Evolutionary conservation across 148 eudicot genomes (phyloP), one percentile per base, ranked within the genome.

Genomic region (Cornus suecica): DNA sequence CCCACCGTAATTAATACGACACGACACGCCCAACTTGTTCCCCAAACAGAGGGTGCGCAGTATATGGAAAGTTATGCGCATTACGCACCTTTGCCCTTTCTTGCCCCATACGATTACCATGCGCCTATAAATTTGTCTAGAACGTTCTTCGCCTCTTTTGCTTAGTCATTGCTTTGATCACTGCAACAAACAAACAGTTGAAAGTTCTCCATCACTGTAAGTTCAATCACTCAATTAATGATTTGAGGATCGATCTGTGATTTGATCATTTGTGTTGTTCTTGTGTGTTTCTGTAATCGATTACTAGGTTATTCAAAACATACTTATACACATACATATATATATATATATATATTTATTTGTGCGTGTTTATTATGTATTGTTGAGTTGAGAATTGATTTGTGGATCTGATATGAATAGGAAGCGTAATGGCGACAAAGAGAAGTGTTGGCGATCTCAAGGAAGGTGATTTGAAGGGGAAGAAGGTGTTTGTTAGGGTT

Each of bases 401-500:
- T n/a, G n/a, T n/a, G n/a, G n/a, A n/a, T n/a, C n/a, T n/a, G n/a
- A n/a, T n/a, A n/a, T n/a, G n/a, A n/a, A 9, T 14, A 41, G 76
- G 64, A 56, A n/a, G 30, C 65, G 76, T 2, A 76, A 88, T 88
- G 91, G 91, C 89, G 83, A 85, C 90, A 7, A 93, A 91, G 87
- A 91, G 79, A 82, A 90, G 98, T 75, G 97, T 91, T 1, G 92
- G 94, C 8, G 84, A 84, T 63, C 79, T 93, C 52, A 83, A 79
- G 68, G 90, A 79, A 16, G 90, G 87, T 0, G 98, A 91, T 64
- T 84, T 93, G 77, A 93, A 93, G 82, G 97, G 98, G 15, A 93
- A 93, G 70, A 86, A 82, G 76, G 96, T 91, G 80, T 91, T 91
- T 74, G 87, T 91, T 26, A 87, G 97, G 58, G 93, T 86, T 45